Conservation (phyloP, 345 rosid species). For the Capsella bursapastoris region DNA sequence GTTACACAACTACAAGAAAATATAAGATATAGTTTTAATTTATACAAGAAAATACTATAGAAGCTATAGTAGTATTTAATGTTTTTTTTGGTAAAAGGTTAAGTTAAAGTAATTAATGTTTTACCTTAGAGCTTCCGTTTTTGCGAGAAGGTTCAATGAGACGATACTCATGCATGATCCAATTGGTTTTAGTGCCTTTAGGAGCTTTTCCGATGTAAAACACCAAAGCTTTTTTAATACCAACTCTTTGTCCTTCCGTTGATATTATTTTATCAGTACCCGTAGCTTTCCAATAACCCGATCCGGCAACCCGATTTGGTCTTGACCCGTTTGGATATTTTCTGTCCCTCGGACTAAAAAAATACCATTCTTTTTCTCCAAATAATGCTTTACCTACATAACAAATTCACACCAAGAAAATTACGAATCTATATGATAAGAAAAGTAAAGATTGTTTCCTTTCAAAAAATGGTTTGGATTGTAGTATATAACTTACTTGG, state of each 20-base stretch:
- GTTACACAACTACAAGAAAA: neutral
- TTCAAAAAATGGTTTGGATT: neutral
- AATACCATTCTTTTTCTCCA: slow-evolving; percentile 97
- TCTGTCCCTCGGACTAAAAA: slow-evolving; percentile 87
- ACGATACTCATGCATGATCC: slow-evolving; percentile 99
- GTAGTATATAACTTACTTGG: slow-evolving; percentile 60
- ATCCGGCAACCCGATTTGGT: slow-evolving; percentile 87
- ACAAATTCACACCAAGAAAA: neutral
- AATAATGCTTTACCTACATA: slow-evolving; percentile 75
- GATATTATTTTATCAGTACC: slow-evolving; percentile 85
- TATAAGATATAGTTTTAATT: neutral
- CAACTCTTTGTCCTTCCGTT: slow-evolving; percentile 75
- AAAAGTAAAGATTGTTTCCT: neutral
- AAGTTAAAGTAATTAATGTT: no score
- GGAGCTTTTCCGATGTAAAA: slow-evolving; percentile 94
- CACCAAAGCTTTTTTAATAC: slow-evolving; percentile 92
- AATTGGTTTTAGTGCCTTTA: slow-evolving; percentile 94
- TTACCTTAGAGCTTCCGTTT: slow-evolving; percentile 71
- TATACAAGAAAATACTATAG: neutral
- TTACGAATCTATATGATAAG: neutral
- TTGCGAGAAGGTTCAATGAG: slow-evolving; percentile 60
- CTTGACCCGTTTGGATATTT: slow-evolving; percentile 95
- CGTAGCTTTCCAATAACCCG: slow-evolving; percentile 98
- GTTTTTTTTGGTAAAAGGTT: no score
- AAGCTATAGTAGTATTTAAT: no score